Evolutionary conservation across 1,284 basidiomycete species (phyloP), one percentile per base, ranked within the genome.

Genomic region (Tetrapyrgos nigripes): DNA sequence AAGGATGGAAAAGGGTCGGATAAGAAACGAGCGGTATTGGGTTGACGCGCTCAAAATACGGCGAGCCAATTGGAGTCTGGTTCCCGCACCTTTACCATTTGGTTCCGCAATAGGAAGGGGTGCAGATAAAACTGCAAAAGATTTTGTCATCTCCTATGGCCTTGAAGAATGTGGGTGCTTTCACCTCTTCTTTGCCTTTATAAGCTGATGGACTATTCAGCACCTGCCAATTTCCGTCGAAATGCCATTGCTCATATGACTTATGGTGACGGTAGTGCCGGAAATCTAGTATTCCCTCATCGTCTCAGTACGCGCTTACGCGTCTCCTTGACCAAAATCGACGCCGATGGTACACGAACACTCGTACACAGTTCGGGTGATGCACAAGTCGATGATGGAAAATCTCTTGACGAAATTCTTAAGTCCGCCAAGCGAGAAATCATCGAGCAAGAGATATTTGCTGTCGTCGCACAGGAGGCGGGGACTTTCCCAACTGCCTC

Each of bases 371-470:
- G 84, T 63, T 68, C 67, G 1, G 58, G 76, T 24, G 62, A 68
- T 27, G 47, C 63, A 28, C 55, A 68, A 11, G 28, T 31, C 21
- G 40, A 31, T 8, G 33, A 35, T n/a, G 66, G 75, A 13, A 64
- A 67, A 1, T 74, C 77, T 4, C 68, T 89, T 13, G 81, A 91
- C 37, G 77, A 70, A 1, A 76, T 81, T 17, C 75, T 93, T 28
- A 76, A 73, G 58, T 74, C 72, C 19, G 87, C 87, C 0, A 91
- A 93, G 67, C 81, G 79, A 57, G 91, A 92, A 68, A 77, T 87
- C 6, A 82, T 92, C 4, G 89, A 93, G 59, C 88, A 89, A 67
- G 91, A 93, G 67, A 87, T 93, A 46, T 93, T 93, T 62, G 76
- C 85, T 5, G 67, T 84, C 24, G 77, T 93, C 26, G 89, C 91